Conservation (phyloP, 805 yeast species). For the Nakazawaea siamensis region DNA sequence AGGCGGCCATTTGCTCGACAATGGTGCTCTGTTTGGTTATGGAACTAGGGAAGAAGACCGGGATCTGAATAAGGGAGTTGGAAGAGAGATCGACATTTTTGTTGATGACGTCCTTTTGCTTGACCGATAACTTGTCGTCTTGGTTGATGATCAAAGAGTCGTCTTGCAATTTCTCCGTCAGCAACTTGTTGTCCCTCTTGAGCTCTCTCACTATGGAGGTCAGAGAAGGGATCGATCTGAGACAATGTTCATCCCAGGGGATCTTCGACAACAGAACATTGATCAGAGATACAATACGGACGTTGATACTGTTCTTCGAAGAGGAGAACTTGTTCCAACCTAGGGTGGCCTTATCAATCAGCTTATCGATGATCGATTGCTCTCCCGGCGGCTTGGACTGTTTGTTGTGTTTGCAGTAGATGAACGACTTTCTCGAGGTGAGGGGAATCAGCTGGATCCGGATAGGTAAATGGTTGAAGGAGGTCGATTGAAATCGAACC, state of each 20-base stretch:
- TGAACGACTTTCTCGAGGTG: constrained; percentile 48
- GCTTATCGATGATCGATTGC: constrained; percentile 26
- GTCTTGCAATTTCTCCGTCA: constrained; percentile 12
- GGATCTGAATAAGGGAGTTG: constrained; percentile 28
- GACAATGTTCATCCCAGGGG: constrained; percentile 74
- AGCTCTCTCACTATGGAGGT: constrained; percentile 45
- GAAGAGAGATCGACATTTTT: constrained; percentile 1
- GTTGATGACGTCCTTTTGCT: constrained; percentile 4
- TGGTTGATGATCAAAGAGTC: background rate
- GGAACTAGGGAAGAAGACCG: constrained; percentile 42
- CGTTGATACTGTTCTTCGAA: constrained; percentile 50
- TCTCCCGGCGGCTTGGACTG: constrained; percentile 21
- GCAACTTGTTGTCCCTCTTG: constrained; percentile 16
- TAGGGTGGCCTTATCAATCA: constrained; percentile 40
- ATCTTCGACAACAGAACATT: constrained; percentile 48
- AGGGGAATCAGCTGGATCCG: constrained; percentile 68
- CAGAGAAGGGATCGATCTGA: constrained; percentile 70
- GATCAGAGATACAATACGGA: constrained; percentile 46
- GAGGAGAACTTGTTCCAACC: constrained; percentile 56
- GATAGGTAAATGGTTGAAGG: constrained; percentile 31
- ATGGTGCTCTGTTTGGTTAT: constrained; percentile 23
- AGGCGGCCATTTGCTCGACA: constrained; percentile 28
- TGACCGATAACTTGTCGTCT: background rate
- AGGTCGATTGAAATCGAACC: constrained; percentile 5
- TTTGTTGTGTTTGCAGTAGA: constrained; percentile 56